phyloP scores from a whole-genome alignment of 177 flowering plant species.

The Tripterygium wilfordii region DNA sequence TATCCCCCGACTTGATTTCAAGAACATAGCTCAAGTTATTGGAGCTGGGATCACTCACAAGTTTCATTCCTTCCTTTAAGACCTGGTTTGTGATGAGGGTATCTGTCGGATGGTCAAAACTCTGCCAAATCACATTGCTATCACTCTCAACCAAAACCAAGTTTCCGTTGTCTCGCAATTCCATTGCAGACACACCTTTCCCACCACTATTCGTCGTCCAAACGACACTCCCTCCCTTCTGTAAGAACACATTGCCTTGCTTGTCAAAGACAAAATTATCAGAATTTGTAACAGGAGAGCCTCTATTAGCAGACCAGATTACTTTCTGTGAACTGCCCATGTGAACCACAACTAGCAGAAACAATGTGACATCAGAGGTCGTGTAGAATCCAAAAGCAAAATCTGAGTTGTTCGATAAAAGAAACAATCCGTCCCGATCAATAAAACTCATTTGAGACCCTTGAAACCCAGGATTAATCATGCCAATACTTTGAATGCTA shows the following conservation, averaged over 20 bases:
- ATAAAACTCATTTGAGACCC: slow-evolving; percentile 38
- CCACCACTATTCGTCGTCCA: slow-evolving; percentile 43
- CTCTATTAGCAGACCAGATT: slow-evolving; percentile 60
- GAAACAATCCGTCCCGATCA: slow-evolving; percentile 29
- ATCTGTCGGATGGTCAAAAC: slow-evolving; percentile 53
- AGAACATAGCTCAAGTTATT: slow-evolving; percentile 39
- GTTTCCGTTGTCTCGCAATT: slow-evolving; percentile 48
- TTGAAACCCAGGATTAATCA: slow-evolving; percentile 24
- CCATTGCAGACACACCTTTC: slow-evolving; percentile 34
- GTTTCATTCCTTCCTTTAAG: slow-evolving; percentile 45
- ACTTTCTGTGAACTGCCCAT: slow-evolving; percentile 10
- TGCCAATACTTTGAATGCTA: slow-evolving; percentile 26
- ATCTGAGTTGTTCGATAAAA: slow-evolving; percentile 24
- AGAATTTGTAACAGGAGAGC: slow-evolving; percentile 29
- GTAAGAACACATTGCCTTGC: slow-evolving; percentile 34
- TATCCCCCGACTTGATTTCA: slow-evolving; percentile 49
- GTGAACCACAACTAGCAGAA: slow-evolving; percentile 34
- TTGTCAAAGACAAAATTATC: slow-evolving; percentile 38
- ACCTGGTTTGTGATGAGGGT: slow-evolving; percentile 43
- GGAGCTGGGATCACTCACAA: slow-evolving; percentile 27
- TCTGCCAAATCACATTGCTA: slow-evolving; percentile 38
- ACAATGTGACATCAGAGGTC: slow-evolving; percentile 24
- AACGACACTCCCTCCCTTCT: slow-evolving; percentile 21
- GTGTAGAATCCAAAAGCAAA: slow-evolving; percentile 33
- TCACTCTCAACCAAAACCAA: slow-evolving; percentile 35